phyloP scores from a whole-genome alignment of 202 grass and related monocot genomes.

The Alloteropsis angusta region DNA sequence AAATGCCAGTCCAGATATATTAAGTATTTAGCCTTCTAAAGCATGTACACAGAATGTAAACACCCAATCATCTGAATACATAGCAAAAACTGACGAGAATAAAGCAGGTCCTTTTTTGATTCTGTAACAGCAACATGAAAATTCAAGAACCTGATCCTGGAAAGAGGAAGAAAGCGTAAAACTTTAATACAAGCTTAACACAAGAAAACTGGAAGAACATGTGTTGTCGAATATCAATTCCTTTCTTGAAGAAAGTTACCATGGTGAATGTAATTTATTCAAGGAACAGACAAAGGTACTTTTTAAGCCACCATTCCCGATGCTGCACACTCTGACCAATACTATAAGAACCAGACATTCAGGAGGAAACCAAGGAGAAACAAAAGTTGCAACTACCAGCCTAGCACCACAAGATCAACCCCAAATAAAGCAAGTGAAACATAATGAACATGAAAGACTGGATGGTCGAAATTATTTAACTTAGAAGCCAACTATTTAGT shows the following conservation, averaged over 20 bases:
- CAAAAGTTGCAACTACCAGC: background rate
- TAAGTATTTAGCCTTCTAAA: background rate
- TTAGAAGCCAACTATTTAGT: background rate
- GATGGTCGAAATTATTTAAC: background rate
- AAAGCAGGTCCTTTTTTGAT: slow-evolving; percentile 1
- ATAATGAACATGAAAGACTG: background rate
- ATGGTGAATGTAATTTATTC: background rate
- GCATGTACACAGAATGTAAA: background rate
- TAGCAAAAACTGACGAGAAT: background rate
- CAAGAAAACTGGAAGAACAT: background rate
- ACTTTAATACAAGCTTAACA: slow-evolving; percentile 3
- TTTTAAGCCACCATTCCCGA: background rate
- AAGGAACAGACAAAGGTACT: background rate
- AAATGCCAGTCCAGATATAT: background rate
- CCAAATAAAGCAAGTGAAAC: background rate
- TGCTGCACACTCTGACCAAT: background rate
- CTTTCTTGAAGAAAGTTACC: background rate
- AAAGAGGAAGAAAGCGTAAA: slow-evolving; percentile 11
- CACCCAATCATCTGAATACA: slow-evolving; percentile 4
- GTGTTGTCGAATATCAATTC: background rate
- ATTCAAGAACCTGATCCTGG: slow-evolving; percentile 1
- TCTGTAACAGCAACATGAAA: background rate
- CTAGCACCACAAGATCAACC: background rate
- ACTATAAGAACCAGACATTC: background rate
- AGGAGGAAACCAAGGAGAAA: background rate